Percentiles rank a stretch among this genome's conserved stretches.
phyloP scores from a whole-genome alignment of 179 eudicot species.

The Spergularia azorica region DNA sequence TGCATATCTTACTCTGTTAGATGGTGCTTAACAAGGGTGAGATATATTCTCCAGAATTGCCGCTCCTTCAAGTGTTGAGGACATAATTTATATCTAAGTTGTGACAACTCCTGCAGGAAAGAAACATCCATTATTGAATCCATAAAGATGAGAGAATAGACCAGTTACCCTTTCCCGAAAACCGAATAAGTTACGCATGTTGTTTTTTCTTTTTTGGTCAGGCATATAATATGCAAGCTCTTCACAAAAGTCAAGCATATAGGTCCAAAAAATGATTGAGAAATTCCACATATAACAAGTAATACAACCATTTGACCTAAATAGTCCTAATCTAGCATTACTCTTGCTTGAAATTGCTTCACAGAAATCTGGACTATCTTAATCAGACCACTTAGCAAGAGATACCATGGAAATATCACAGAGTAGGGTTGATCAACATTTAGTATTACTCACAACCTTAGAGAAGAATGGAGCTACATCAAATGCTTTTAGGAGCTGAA shows the following conservation, averaged over 20 bases:
- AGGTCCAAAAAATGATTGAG: neutral
- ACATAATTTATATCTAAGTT: conserved; percentile 72
- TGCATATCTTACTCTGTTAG: conserved; percentile 55
- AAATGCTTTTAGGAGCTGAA: neutral
- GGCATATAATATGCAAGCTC: conserved; percentile 1
- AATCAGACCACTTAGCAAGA: neutral
- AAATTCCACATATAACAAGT: neutral
- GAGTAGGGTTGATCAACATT: neutral
- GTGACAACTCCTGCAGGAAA: conserved; percentile 71
- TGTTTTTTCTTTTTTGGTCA: neutral
- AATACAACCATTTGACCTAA: neutral
- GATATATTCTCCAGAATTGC: conserved; percentile 87
- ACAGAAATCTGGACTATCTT: neutral
- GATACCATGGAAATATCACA: neutral
- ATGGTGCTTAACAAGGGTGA: conserved; percentile 65
- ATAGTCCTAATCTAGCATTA: neutral
- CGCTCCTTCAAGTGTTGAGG: conserved; percentile 82
- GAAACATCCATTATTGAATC: neutral
- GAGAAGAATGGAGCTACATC: neutral
- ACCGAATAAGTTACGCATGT: neutral
- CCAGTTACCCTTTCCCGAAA: neutral
- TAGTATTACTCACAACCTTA: neutral
- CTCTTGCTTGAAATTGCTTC: no score
- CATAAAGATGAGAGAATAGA: neutral
- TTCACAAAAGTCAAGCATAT: neutral